These are phyloP conservation scores for Apophysomyces sp. DNA, from an alignment of 371 early-diverging fungal genomes.

Conservation along the genomic window DNA sequence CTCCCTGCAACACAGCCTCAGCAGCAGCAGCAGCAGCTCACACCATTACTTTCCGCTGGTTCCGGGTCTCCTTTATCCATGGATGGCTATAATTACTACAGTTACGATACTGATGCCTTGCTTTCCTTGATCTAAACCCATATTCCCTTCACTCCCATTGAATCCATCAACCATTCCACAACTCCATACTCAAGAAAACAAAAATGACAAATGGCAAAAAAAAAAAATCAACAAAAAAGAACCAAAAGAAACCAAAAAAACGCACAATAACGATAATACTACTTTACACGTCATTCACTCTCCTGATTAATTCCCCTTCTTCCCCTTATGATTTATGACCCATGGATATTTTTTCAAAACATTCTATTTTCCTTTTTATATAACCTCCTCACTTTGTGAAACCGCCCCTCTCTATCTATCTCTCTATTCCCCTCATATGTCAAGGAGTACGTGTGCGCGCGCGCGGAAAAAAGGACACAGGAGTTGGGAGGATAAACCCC, in stretches of 20 bases:
- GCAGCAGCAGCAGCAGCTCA: background rate
- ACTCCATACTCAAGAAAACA: background rate
- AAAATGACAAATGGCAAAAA: background rate
- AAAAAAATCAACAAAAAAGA: background rate
- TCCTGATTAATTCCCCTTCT: background rate
- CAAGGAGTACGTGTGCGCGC: too few species aligned
- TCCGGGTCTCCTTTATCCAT: background rate
- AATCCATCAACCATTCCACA: background rate
- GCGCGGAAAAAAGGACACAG: too few species aligned
- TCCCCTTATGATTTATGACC: background rate
- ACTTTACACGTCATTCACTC: background rate
- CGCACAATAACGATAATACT: too few species aligned
- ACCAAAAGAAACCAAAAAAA: too few species aligned
- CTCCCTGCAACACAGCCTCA: background rate
- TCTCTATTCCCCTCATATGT: too few species aligned
- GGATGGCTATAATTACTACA: background rate
- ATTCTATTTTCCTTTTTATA: background rate
- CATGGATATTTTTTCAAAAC: background rate
- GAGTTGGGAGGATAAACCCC: too few species aligned
- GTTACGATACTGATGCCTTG: background rate
- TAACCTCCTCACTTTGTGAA: background rate
- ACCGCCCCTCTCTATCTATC: too few species aligned
- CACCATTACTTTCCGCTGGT: constrained; percentile 3
- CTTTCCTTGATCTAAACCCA: background rate
- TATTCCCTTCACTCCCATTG: background rate